These are phyloP conservation scores for Fusarium oxysporum DNA, from an alignment of 2,329 filamentous ascomycete species.

Conservation along the genomic window DNA sequence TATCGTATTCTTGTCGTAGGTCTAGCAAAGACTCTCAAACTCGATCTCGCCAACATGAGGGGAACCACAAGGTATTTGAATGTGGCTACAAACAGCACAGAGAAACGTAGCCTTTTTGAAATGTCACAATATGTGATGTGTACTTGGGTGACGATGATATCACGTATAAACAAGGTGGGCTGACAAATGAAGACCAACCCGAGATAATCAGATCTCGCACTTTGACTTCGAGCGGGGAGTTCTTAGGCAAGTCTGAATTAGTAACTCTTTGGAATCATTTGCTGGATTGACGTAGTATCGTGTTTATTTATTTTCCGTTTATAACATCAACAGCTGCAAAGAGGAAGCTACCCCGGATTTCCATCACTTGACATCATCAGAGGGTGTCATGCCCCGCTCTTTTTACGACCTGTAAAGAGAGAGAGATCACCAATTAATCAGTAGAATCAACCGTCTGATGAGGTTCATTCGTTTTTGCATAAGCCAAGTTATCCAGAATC, in stretches of 20 bases:
- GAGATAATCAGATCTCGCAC: neutral
- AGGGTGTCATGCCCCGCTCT: slow-evolving; percentile 9
- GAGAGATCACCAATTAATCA: neutral
- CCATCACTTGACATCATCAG: slow-evolving; percentile 34
- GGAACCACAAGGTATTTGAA: neutral
- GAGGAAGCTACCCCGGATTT: slow-evolving; percentile 37
- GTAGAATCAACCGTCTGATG: neutral
- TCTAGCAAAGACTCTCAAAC: slow-evolving; percentile 25
- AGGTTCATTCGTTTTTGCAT: neutral
- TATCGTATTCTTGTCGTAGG: slow-evolving; percentile 9
- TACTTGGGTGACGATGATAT: slow-evolving; percentile 12
- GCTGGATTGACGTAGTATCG: slow-evolving; percentile 1
- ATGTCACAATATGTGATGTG: neutral
- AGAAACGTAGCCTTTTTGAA: neutral
- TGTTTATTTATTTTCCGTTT: neutral
- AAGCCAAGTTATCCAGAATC: neutral
- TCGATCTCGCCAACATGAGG: slow-evolving; percentile 28
- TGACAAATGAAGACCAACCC: slow-evolving; percentile 21
- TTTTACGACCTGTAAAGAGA: slow-evolving; percentile 12
- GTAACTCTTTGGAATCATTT: slow-evolving; percentile 12
- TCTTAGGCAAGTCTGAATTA: neutral
- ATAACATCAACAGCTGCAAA: neutral
- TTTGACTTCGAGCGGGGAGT: neutral
- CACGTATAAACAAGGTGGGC: slow-evolving; percentile 13
- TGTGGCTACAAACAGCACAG: neutral